Evolutionary conservation across 441 rosid genomes (phyloP).

Genomic region (Mallotus japonicus): DNA sequence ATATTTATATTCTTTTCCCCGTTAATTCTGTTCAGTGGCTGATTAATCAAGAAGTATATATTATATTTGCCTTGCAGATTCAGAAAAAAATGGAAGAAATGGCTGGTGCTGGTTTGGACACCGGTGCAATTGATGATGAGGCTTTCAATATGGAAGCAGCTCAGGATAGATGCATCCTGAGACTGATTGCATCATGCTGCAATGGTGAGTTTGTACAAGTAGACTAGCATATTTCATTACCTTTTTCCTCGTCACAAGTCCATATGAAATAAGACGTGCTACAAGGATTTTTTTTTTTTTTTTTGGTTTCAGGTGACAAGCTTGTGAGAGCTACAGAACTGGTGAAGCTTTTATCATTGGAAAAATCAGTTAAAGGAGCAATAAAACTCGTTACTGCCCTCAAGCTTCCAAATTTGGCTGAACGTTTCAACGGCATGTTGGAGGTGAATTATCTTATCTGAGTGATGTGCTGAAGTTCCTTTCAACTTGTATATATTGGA

Average conservation of each 20-base stretch:
- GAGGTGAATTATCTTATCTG: slow-evolving; percentile 45
- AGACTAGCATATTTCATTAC: neutral
- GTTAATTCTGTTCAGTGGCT: neutral
- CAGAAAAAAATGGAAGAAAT: slow-evolving; percentile 57
- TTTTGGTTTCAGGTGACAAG: slow-evolving; percentile 63
- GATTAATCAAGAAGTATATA: neutral
- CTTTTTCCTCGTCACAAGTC: neutral
- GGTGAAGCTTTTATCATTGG: slow-evolving; percentile 66
- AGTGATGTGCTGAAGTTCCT: neutral
- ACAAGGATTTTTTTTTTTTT: slow-evolving; percentile 1
- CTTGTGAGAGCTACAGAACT: slow-evolving; percentile 81
- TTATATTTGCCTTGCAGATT: slow-evolving; percentile 45
- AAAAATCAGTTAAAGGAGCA: slow-evolving; percentile 86
- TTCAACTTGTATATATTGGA: neutral
- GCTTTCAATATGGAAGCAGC: slow-evolving; percentile 73
- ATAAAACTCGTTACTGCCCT: slow-evolving; percentile 81
- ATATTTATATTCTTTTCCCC: neutral
- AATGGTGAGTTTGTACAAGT: slow-evolving; percentile 51
- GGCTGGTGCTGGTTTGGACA: slow-evolving; percentile 50
- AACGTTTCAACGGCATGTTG: slow-evolving; percentile 69
- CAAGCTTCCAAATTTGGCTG: slow-evolving; percentile 92
- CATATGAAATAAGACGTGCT: neutral
- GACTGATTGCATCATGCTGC: slow-evolving; percentile 87
- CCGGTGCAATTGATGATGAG: slow-evolving; percentile 62
- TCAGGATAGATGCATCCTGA: slow-evolving; percentile 86